These are phyloP conservation scores for Magnusiomyces suaveolens DNA, from an alignment of 1,139 yeast genomes.

Conservation along the genomic window DNA sequence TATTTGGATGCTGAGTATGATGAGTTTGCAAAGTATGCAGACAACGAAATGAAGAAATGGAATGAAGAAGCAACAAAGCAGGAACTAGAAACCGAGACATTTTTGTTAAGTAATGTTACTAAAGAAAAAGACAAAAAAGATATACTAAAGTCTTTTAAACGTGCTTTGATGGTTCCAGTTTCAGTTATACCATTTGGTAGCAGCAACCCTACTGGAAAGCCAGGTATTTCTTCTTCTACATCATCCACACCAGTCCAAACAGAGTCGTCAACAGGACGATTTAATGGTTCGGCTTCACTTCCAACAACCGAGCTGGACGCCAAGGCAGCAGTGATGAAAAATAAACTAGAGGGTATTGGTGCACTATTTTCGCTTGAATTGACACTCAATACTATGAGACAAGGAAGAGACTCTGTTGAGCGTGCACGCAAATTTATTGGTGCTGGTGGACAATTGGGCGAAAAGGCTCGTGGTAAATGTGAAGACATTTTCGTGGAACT, in stretches of 20 bases:
- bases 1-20: conserved; percentile 10
- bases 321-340: conserved; percentile 36
- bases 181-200: conserved; percentile 20
- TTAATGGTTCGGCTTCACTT: conserved; percentile 9
- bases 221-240: background rate
- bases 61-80: conserved; percentile 27
- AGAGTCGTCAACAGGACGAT: conserved; percentile 4
- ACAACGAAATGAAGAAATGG: conserved; percentile 23
- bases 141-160: conserved; percentile 47
- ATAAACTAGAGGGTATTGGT: conserved; percentile 35
- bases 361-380: conserved; percentile 37
- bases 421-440: conserved; percentile 30
- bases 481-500: conserved; percentile 59
- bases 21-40: conserved; percentile 8
- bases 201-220: background rate
- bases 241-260: conserved; percentile 5
- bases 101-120: conserved; percentile 37
- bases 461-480: conserved; percentile 31
- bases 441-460: conserved; percentile 27
- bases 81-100: conserved; percentile 35
- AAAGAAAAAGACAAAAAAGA: conserved; percentile 39
- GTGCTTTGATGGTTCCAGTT: conserved; percentile 34
- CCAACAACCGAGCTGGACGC: conserved; percentile 40
- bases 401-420: conserved; percentile 33
- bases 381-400: conserved; percentile 33